phyloP scores from a whole-genome alignment of 352 stramenopile genomes.

The Globisporangium emineosum region DNA sequence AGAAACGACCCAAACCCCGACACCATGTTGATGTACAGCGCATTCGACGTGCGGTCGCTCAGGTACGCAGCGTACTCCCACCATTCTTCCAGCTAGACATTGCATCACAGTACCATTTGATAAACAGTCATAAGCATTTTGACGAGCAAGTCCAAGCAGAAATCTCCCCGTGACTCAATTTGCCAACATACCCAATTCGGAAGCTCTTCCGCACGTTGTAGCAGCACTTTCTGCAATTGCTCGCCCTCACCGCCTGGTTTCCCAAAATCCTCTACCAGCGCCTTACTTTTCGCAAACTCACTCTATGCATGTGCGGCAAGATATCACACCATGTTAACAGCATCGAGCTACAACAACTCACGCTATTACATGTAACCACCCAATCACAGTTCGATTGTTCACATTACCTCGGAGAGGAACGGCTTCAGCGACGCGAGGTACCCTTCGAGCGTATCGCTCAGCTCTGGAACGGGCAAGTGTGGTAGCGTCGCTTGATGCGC shows the following conservation, averaged over 20 bases:
- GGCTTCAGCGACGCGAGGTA: slow-evolving; percentile 78
- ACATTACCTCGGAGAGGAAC: slow-evolving; percentile 39
- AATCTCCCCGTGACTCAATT: background rate
- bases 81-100: slow-evolving; percentile 77
- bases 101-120: too few relatives aligned
- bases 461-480: slow-evolving; percentile 76
- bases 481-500: slow-evolving; percentile 63
- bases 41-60: slow-evolving; percentile 77
- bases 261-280: slow-evolving; percentile 43
- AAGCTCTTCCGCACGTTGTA: slow-evolving; percentile 37
- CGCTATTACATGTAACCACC: slow-evolving; percentile 13
- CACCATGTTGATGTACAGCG: slow-evolving; percentile 92
- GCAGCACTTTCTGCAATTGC: slow-evolving; percentile 43
- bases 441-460: slow-evolving; percentile 82
- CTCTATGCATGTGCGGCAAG: slow-evolving; percentile 26
- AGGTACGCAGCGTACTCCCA: slow-evolving; percentile 90
- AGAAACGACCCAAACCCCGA: slow-evolving; percentile 95
- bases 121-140: background rate
- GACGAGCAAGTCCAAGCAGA: background rate
- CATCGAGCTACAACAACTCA: slow-evolving; percentile 23
- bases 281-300: slow-evolving; percentile 34
- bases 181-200: slow-evolving; percentile 52
- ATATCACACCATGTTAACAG: slow-evolving; percentile 28
- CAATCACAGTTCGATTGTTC: background rate
- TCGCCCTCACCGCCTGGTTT: slow-evolving; percentile 45